These are phyloP conservation scores for Galium porrigens DNA, from an alignment of 305 asterid species.

Conservation along the genomic window DNA sequence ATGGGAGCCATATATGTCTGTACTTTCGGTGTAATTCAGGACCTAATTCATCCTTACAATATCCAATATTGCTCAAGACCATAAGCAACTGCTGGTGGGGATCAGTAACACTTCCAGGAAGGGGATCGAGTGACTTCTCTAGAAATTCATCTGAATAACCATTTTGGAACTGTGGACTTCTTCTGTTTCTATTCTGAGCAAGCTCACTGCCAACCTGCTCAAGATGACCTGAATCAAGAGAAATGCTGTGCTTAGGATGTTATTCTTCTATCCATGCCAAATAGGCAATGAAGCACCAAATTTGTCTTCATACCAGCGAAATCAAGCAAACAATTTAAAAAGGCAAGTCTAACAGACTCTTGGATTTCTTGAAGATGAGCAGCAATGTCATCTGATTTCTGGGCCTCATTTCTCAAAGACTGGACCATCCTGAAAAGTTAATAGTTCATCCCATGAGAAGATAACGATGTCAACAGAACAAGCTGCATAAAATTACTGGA, in stretches of 20 bases:
- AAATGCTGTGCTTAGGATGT: background rate
- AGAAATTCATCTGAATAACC: slow-evolving; percentile 49
- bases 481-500: slow-evolving; percentile 14
- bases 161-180: slow-evolving; percentile 41
- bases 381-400: slow-evolving; percentile 62
- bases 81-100: slow-evolving; percentile 76
- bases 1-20: slow-evolving; percentile 60
- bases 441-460: slow-evolving; percentile 9
- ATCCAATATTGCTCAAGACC: slow-evolving; percentile 95
- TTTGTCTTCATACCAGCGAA: slow-evolving; percentile 54
- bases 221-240: slow-evolving; percentile 54
- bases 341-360: slow-evolving; percentile 82
- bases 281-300: slow-evolving; percentile 2
- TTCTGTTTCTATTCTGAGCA: slow-evolving; percentile 38
- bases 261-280: background rate
- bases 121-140: slow-evolving; percentile 49
- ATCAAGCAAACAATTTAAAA: slow-evolving; percentile 72
- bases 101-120: slow-evolving; percentile 68
- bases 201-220: slow-evolving; percentile 64
- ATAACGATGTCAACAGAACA: background rate
- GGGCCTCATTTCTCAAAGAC: slow-evolving; percentile 62
- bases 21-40: slow-evolving; percentile 55
- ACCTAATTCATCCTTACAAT: slow-evolving; percentile 89
- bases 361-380: slow-evolving; percentile 75
- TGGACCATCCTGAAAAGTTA: slow-evolving; percentile 58